phyloP scores from a whole-genome alignment of 768 basidiomycete genomes.

The Symmetrospora coprosmae region DNA sequence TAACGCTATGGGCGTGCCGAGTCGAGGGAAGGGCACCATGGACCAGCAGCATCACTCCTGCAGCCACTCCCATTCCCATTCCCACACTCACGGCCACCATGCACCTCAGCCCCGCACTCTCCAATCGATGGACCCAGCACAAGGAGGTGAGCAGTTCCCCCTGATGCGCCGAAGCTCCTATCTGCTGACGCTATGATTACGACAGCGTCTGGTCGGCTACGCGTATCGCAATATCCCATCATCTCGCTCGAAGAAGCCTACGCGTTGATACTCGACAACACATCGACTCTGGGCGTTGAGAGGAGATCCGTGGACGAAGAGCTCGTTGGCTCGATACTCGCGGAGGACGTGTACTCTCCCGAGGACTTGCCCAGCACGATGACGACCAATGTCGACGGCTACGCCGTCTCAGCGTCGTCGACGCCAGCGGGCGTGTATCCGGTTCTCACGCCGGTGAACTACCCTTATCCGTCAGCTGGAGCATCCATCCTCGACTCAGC shows the following conservation, averaged over 20 bases:
- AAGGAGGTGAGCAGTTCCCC: slow-evolving; percentile 42
- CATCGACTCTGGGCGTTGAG: slow-evolving; percentile 21
- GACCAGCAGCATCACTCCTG: too few species aligned
- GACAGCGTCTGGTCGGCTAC: slow-evolving; percentile 54
- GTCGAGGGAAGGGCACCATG: slow-evolving; percentile 36
- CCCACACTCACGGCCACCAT: slow-evolving; percentile 37
- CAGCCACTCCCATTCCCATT: too few species aligned
- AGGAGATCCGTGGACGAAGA: slow-evolving; percentile 39
- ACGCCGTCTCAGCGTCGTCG: slow-evolving; percentile 48
- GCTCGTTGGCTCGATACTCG: slow-evolving; percentile 57
- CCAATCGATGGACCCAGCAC: slow-evolving; percentile 56
- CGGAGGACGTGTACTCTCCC: slow-evolving; percentile 57
- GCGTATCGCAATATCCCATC: slow-evolving; percentile 62
- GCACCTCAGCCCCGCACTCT: slow-evolving; percentile 47
- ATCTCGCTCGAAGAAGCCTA: slow-evolving; percentile 55
- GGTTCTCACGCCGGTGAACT: slow-evolving; percentile 16
- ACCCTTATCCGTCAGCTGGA: neutral
- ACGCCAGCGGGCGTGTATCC: slow-evolving; percentile 10
- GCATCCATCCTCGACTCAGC: neutral
- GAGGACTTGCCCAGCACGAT: slow-evolving; percentile 50
- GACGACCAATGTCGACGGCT: slow-evolving; percentile 79
- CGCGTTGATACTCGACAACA: slow-evolving; percentile 44
- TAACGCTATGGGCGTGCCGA: slow-evolving; percentile 38
- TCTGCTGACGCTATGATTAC: neutral
- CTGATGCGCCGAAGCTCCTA: neutral